These are phyloP conservation scores for Phytophthora citricola DNA, from an alignment of 352 stramenopile genomes.

Conservation along the genomic window DNA sequence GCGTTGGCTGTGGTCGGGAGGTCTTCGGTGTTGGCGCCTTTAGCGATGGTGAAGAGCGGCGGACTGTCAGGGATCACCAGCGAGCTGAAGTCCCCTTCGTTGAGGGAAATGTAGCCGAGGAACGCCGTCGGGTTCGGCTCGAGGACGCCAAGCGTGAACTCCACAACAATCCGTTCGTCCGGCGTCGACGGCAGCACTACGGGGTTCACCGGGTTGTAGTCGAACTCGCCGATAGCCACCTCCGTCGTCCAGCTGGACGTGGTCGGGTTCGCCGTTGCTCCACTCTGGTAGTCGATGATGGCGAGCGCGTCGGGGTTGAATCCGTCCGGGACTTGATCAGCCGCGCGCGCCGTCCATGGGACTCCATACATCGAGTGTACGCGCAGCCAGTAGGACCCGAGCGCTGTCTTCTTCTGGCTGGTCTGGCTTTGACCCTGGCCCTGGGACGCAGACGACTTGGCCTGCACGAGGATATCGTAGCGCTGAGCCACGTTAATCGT, in stretches of 20 bases:
- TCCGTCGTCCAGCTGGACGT: constrained; percentile 32
- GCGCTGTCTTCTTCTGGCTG: constrained; percentile 12
- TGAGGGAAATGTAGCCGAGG: constrained; percentile 39
- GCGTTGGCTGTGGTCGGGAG: constrained; percentile 43
- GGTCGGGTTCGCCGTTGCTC: constrained; percentile 30
- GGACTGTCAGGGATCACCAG: constrained; percentile 34
- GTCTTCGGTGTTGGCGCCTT: constrained; percentile 32
- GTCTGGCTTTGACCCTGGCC: constrained; percentile 17
- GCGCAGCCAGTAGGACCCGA: constrained; percentile 45
- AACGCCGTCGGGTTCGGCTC: constrained; percentile 25
- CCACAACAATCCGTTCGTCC: constrained; percentile 40
- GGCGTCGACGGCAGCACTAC: constrained; percentile 24
- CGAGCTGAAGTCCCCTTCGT: constrained; percentile 35
- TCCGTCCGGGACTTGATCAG: constrained; percentile 36
- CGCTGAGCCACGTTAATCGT: constrained; percentile 47
- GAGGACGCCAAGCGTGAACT: constrained; percentile 37
- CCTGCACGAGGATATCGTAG: constrained; percentile 46
- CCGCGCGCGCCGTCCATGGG: constrained; percentile 37
- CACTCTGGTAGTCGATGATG: constrained; percentile 43
- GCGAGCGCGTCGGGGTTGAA: constrained; percentile 48
- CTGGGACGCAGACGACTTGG: constrained; percentile 33
- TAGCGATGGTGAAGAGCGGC: constrained; percentile 44
- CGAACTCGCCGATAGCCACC: constrained; percentile 44
- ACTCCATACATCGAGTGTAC: constrained; percentile 30
- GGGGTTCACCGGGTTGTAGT: constrained; percentile 30